Base-by-base conservation (phyloP, 2,329 filamentous ascomycete species). In the Amesomyces nigricolor region DNA sequence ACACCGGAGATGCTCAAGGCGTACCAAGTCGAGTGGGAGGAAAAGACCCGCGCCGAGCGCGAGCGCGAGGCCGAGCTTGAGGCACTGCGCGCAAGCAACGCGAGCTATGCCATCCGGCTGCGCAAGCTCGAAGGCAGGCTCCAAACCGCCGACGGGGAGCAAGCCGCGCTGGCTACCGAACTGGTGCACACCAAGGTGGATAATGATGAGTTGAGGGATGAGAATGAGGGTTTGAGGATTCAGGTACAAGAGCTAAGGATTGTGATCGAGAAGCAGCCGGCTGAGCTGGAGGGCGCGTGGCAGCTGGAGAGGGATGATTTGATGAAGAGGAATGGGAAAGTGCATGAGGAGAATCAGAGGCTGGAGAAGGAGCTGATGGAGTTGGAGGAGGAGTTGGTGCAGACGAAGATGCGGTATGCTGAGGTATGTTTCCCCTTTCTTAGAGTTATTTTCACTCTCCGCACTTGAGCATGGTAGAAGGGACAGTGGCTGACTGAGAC, bases 351-450 rank as follows among this genome's bases (percentile, higher is more conserved):
- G 74, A 99, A 97, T 67, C 80, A 88, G 58, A 82, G 79, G 56
- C 75, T 99, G 63, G 91, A 96, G 72, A 92, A 95, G 68, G 89
- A 94, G 66, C 81, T 96, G 80, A 80, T 83, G 5, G 91, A 96
- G 64, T 88, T 97, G 76, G 94, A 97, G 76, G 88, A 91, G 71
- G 85, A 91, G 70, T 76, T 99, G 62, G 92, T 99, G 60, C 83
- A 87, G 68, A 94, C 91, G 1, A 99, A 99, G 80, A 88, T 99
- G 88, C 83, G 84, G 66, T 91, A 91, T 75, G 94, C 94, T 53
- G 90, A 96, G 85, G 92, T 96, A 79, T 77, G 86, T 76, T 50
- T n/a, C 50, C 44, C 14, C 40, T n/a, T 10, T 16, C 14, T 19
- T 19, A 19, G 17, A 19, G 17, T 19, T 42, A 76, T 47, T 26